phyloP scores from a whole-genome alignment of 208 protist species.

The Leishmania tropica region DNA sequence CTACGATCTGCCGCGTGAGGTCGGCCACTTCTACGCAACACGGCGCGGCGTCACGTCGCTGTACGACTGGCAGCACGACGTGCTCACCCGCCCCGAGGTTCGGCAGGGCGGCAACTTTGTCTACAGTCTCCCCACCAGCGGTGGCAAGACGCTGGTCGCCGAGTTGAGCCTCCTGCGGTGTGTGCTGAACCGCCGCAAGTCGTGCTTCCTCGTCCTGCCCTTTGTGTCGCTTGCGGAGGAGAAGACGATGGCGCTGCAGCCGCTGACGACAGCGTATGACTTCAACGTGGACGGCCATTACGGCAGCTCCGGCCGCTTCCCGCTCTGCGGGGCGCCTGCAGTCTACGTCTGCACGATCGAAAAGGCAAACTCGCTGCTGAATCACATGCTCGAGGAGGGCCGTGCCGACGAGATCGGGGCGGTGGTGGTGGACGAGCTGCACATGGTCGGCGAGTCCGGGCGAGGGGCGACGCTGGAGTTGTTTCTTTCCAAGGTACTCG shows the following conservation, averaged over 20 bases:
- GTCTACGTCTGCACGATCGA: conserved; percentile 94
- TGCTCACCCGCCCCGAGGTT: conserved; percentile 66
- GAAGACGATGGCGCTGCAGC: conserved; percentile 75
- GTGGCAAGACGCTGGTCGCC: conserved; percentile 94
- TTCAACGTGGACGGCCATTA: conserved; percentile 89
- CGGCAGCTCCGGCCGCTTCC: conserved; percentile 69
- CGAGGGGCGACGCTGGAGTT: conserved; percentile 89
- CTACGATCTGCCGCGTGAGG: conserved; percentile 59
- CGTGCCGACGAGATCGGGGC: conserved; percentile 65
- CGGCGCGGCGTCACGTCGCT: conserved; percentile 53
- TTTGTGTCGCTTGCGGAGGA: conserved; percentile 93
- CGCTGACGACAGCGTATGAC: conserved; percentile 55
- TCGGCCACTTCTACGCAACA: conserved; percentile 43
- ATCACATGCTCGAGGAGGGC: conserved; percentile 78
- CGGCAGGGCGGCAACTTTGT: conserved; percentile 74
- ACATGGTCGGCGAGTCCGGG: conserved; percentile 92
- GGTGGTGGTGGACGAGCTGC: conserved; percentile 95
- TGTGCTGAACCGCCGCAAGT: conserved; percentile 64
- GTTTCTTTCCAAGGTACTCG: conserved; percentile 84
- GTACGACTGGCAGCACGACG: conserved; percentile 89
- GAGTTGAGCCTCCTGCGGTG: conserved; percentile 91
- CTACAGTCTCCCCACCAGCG: conserved; percentile 92
- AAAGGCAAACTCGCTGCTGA: conserved; percentile 93
- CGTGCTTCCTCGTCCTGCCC: conserved; percentile 93
- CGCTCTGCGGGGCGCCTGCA: conserved; percentile 43